phyloP scores from a whole-genome alignment of 2,329 filamentous ascomycete genomes.

The Neospermospora avenae region DNA sequence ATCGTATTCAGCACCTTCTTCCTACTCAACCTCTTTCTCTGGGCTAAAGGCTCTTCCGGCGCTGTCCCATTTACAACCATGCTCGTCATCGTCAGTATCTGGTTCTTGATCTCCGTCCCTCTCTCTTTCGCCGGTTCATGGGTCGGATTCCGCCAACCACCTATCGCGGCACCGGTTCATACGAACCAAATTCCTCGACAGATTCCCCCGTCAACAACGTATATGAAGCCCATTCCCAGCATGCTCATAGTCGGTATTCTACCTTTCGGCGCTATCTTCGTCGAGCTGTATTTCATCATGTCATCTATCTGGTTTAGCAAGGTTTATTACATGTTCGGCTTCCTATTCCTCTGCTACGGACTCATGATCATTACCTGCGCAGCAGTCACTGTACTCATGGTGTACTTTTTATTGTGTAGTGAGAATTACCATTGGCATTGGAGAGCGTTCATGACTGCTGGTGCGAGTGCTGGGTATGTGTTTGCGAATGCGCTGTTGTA shows the following conservation, averaged over 20 bases:
- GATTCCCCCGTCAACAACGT: conserved; percentile 80
- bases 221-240: conserved; percentile 81
- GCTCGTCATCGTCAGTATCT: conserved; percentile 88
- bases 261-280: conserved; percentile 94
- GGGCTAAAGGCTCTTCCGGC: conserved; percentile 87
- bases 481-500: conserved; percentile 90
- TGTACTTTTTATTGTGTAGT: conserved; percentile 92
- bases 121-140: conserved; percentile 87
- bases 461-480: conserved; percentile 86
- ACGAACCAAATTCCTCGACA: conserved; percentile 98
- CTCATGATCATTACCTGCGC: conserved; percentile 96
- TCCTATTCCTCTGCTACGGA: conserved; percentile 95
- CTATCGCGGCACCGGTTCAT: conserved; percentile 76
- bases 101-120: conserved; percentile 95
- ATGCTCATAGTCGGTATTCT: conserved; percentile 90
- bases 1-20: conserved; percentile 89
- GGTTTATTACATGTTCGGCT: conserved; percentile 99
- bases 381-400: conserved; percentile 86
- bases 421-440: conserved; percentile 99
- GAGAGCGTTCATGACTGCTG: conserved; percentile 88
- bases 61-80: conserved; percentile 97
- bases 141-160: conserved; percentile 78
- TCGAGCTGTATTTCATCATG: conserved; percentile 99
- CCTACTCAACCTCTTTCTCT: conserved; percentile 92
- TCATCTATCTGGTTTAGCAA: conserved; percentile 97